Percentiles rank a stretch among this genome's conserved stretches.
Conservation (phyloP, 306 rosid species). For the Sophora flavescens region DNA sequence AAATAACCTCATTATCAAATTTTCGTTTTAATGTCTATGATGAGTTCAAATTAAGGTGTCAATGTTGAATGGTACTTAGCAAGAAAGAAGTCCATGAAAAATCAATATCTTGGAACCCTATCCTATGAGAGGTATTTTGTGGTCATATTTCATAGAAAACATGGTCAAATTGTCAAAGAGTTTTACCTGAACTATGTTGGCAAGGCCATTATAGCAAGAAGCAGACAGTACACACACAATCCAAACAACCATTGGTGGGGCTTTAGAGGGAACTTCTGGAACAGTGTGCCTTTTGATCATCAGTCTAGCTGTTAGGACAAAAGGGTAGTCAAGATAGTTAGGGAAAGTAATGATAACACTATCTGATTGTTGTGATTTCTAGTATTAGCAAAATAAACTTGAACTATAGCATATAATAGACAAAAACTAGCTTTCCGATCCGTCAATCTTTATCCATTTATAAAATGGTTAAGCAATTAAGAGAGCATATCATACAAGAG, state of each 20-base stretch:
- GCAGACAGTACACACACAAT: not conserved
- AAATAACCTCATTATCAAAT: slow-evolving; percentile 8
- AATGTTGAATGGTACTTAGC: not conserved
- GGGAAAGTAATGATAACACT: no score
- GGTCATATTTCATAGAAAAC: not conserved
- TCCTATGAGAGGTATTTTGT: not conserved
- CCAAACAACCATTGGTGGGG: not conserved
- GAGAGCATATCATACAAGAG: no score
- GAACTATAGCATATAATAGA: no score
- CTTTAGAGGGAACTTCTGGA: not conserved
- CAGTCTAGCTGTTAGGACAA: no score
- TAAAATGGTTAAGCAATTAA: no score
- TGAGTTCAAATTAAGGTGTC: not conserved
- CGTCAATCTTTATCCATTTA: no score
- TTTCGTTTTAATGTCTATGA: not conserved
- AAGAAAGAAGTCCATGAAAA: not conserved
- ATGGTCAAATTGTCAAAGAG: not conserved
- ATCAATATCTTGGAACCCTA: no score
- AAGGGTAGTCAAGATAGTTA: no score
- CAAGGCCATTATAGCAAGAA: not conserved
- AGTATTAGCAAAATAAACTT: no score
- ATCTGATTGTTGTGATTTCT: no score
- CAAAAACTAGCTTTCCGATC: no score
- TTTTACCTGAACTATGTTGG: not conserved
- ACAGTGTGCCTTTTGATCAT: no score